Evolutionary conservation across 805 yeast genomes (phyloP).

Genomic region (Starmerella vitae): DNA sequence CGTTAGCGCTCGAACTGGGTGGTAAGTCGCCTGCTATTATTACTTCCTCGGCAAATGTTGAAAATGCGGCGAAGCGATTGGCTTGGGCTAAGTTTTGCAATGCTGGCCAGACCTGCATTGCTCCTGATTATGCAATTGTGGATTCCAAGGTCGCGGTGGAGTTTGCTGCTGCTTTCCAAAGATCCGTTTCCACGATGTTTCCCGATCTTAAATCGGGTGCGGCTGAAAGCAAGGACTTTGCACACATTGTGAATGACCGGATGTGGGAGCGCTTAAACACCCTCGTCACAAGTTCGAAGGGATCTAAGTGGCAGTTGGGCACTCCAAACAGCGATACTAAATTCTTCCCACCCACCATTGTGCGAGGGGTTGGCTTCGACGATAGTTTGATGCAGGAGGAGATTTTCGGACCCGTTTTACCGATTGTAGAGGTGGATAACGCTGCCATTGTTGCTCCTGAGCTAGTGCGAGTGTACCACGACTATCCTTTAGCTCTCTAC

Average conservation of each 20-base stretch:
- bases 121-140: conserved; percentile 72
- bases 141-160: conserved; percentile 43
- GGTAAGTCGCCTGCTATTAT: conserved; percentile 83
- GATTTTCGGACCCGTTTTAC: conserved; percentile 75
- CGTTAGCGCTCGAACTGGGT: conserved; percentile 70
- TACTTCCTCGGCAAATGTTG: conserved; percentile 34
- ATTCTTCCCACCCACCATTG: conserved; percentile 60
- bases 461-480: conserved; percentile 33
- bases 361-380: conserved; percentile 46
- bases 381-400: conserved; percentile 67
- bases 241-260: conserved; percentile 48
- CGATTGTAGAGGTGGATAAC: conserved; percentile 43
- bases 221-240: conserved; percentile 27
- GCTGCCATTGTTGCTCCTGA: conserved; percentile 21
- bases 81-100: conserved; percentile 68
- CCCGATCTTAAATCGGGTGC: conserved; percentile 26
- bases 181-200: conserved; percentile 35
- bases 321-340: conserved; percentile 29
- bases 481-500: conserved; percentile 73
- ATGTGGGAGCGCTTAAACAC: conserved; percentile 38
- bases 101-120: conserved; percentile 84
- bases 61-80: conserved; percentile 43
- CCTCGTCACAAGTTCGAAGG: conserved; percentile 29
- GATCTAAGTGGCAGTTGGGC: conserved; percentile 21
- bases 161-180: conserved; percentile 34